Evolutionary conservation across 2,329 filamentous ascomycete genomes (phyloP).

Genomic region (Venturia effusa): DNA sequence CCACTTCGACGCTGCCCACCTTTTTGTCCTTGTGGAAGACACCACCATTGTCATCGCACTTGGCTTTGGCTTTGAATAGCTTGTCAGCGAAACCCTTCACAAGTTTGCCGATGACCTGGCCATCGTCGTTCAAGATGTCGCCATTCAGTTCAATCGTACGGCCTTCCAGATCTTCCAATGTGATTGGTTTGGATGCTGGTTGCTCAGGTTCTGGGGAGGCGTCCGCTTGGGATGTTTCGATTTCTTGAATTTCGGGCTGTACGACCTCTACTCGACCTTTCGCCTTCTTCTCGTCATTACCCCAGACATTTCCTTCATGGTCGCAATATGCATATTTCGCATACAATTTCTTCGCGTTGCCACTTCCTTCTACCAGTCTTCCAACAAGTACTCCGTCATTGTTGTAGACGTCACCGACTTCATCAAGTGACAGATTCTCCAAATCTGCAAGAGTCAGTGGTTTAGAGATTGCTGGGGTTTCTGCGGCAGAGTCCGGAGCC

Average conservation of each 20-base stretch:
- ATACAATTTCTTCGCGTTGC: slow-evolving; percentile 39
- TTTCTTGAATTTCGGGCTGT: not conserved
- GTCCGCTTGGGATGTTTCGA: not conserved
- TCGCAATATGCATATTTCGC: slow-evolving; percentile 38
- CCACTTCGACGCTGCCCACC: slow-evolving; percentile 24
- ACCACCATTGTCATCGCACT: slow-evolving; percentile 7
- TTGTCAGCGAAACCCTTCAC: not conserved
- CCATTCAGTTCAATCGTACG: slow-evolving; percentile 41
- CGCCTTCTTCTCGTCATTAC: slow-evolving; percentile 37
- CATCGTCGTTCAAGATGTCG: slow-evolving; percentile 43
- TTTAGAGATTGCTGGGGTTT: slow-evolving; percentile 22
- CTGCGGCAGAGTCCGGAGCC: slow-evolving; percentile 15
- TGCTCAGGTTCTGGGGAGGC: not conserved
- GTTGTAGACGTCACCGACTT: slow-evolving; percentile 39
- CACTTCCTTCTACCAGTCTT: slow-evolving; percentile 38
- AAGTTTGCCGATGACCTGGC: slow-evolving; percentile 39
- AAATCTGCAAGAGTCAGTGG: slow-evolving; percentile 33
- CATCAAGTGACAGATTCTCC: slow-evolving; percentile 38
- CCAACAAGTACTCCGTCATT: slow-evolving; percentile 35
- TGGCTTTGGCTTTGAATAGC: not conserved
- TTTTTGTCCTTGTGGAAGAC: slow-evolving; percentile 4
- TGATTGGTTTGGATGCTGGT: not conserved
- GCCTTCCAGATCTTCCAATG: slow-evolving; percentile 32
- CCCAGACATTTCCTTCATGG: slow-evolving; percentile 49
- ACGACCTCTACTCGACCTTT: not conserved